Evolutionary conservation across 257 asterid species (phyloP).

Genomic region (Solanum lignicaule): DNA sequence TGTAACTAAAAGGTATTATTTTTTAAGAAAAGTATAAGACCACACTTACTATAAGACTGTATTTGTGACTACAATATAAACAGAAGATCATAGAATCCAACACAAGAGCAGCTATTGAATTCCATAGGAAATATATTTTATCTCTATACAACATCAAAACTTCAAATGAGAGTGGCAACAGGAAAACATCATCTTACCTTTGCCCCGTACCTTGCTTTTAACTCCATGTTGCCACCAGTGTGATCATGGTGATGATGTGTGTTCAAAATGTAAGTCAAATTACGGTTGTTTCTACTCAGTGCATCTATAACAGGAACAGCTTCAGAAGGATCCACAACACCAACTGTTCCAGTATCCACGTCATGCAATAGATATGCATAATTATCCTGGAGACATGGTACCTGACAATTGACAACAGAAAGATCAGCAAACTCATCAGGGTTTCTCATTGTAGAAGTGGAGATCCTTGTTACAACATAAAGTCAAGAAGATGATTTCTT

Average conservation of each 20-base stretch:
- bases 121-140: background rate
- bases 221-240: constrained; percentile 87
- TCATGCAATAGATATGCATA: constrained; percentile 88
- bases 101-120: background rate
- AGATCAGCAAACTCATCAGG: background rate
- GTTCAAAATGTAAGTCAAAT: constrained; percentile 79
- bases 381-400: constrained; percentile 87
- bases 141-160: background rate
- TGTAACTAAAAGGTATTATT: background rate
- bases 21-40: background rate
- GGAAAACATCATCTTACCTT: constrained; percentile 50
- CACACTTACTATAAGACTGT: background rate
- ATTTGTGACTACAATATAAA: background rate
- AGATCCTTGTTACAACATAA: background rate
- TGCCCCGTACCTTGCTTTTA: constrained; percentile 93
- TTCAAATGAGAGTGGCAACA: background rate
- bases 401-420: constrained; percentile 26
- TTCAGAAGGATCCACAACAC: constrained; percentile 99
- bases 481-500: background rate
- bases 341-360: constrained; percentile 90
- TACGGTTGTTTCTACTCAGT: constrained; percentile 59
- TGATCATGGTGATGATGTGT: constrained; percentile 97
- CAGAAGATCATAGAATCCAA: constrained; percentile 1
- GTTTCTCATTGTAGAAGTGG: background rate
- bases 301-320: constrained; percentile 71